Percentiles rank a stretch among this genome's conserved stretches.
These are phyloP conservation scores for Kwoniella newhampshirensis DNA, from an alignment of 768 basidiomycete genomes.

Conservation along the genomic window DNA sequence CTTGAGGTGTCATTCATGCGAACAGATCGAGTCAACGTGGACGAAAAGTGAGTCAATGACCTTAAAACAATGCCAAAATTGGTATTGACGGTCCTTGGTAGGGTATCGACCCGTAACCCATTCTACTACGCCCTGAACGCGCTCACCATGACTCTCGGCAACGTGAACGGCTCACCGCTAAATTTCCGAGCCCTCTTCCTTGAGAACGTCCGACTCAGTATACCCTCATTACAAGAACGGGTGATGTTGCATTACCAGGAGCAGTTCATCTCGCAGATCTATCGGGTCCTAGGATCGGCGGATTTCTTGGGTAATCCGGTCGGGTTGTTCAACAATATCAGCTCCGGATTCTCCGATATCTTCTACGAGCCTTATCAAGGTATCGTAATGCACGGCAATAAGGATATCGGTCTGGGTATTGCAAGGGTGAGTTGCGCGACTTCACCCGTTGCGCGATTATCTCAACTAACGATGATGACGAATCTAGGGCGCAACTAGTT, in stretches of 20 bases:
- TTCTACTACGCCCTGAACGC: conserved; percentile 90
- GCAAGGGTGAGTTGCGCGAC: conserved; percentile 66
- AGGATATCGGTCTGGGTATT: conserved; percentile 88
- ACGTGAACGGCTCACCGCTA: conserved; percentile 91
- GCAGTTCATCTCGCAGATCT: conserved; percentile 88
- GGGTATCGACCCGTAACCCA: conserved; percentile 67
- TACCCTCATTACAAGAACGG: conserved; percentile 78
- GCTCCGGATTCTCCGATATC: conserved; percentile 94
- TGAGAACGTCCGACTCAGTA: conserved; percentile 85
- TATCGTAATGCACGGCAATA: conserved; percentile 92
- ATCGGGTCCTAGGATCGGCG: conserved; percentile 95
- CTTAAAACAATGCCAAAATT: not conserved
- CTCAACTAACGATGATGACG: conserved; percentile 19
- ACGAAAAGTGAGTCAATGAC: conserved; percentile 71
- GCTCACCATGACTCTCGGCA: conserved; percentile 93
- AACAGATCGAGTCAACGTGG: conserved; percentile 86
- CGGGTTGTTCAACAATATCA: conserved; percentile 96
- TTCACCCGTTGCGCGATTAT: not conserved
- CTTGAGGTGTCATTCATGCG: conserved; percentile 95
- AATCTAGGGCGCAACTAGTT: conserved; percentile 87
- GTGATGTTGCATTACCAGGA: conserved; percentile 90
- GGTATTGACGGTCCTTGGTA: conserved; percentile 11
- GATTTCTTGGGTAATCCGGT: conserved; percentile 80
- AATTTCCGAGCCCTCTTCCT: conserved; percentile 91
- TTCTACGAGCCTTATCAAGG: conserved; percentile 99